phyloP scores from a whole-genome alignment of 2,329 filamentous ascomycete genomes.

The Mollisia scopiformis region DNA sequence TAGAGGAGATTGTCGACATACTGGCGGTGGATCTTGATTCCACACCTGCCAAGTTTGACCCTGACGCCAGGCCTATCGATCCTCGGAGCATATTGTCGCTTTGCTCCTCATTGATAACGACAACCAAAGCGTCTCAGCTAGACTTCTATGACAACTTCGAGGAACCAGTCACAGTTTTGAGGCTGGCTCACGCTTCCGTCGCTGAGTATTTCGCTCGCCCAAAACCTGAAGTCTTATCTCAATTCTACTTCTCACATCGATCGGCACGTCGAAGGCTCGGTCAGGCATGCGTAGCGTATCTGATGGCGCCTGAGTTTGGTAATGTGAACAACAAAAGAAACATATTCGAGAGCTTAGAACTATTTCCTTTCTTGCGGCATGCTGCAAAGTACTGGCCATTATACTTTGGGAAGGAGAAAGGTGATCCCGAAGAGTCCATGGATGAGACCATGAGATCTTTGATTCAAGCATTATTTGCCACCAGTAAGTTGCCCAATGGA shows the following conservation, averaged over 20 bases:
- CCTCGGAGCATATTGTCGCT: slow-evolving; percentile 30
- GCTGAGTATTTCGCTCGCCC: slow-evolving; percentile 24
- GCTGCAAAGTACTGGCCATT: slow-evolving; percentile 8
- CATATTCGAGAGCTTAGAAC: not conserved
- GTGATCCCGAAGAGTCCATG: slow-evolving; percentile 6
- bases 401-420: not conserved
- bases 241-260: slow-evolving; percentile 20
- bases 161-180: slow-evolving; percentile 7
- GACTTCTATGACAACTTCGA: not conserved
- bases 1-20: slow-evolving; percentile 35
- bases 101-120: slow-evolving; percentile 25
- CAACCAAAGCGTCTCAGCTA: not conserved
- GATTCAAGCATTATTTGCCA: slow-evolving; percentile 23
- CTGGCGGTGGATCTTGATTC: slow-evolving; percentile 33
- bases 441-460: slow-evolving; percentile 16
- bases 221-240: slow-evolving; percentile 1
- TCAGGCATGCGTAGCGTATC: slow-evolving; percentile 22
- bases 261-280: slow-evolving; percentile 22
- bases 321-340: not conserved
- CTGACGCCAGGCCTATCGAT: slow-evolving; percentile 39
- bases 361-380: slow-evolving; percentile 21
- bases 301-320: slow-evolving; percentile 21
- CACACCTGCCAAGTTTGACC: slow-evolving; percentile 34
- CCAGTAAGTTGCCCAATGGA: slow-evolving; percentile 16
- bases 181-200: slow-evolving; percentile 28